Base-by-base conservation (phyloP, 1,139 yeast species). In the Saccharomyces hybrid region DNA sequence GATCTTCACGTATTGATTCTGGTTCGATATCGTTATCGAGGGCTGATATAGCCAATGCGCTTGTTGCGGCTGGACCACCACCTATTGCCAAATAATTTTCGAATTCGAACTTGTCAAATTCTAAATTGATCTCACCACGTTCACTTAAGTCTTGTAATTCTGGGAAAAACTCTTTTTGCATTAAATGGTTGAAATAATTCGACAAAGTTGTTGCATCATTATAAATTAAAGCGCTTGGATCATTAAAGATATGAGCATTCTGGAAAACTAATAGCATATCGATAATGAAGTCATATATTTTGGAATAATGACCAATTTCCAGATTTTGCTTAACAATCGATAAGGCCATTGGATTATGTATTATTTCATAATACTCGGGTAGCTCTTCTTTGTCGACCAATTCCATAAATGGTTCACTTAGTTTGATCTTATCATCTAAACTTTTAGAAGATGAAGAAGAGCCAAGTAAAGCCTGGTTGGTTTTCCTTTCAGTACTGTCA, bases 231-330 rank as follows among this genome's bases (percentile, higher is more conserved):
- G 85, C 76, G 3, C 75, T 75, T 20, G 81, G 80, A 56, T 80
- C 82, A 65, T 82, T 83, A 64, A 80, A 83, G 4, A 78, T 70
- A 58, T 77, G 77, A 1, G 87, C 86, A 66, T 84, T 84, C 52
- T 74, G 65, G 64, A 83, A 83, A 11, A 83, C 78, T 50, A 81
- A 67, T 23, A 69, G 61, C 3, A 81, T 69, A 50, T 81, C 84
- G 25, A 74, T 75, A 57, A 77, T 68, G 60, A 83, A 80, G 47
- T 74, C 75, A 53, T 73, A 72, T 48, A 82, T 73, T 54, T 78
- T 77, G 2, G 76, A 75, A 50, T 77, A 75, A 26, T 73, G 71
- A 23, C 76, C 77, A n/a, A 68, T 69, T 25, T 76, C 77, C 31
- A 82, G 63, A 49, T 75, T 74, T 13, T 68, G 68, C 53, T 75